A percentile compares a stretch with the other conserved stretches of the same genome.
Conservation (phyloP, 2,329 filamentous ascomycete genomes). For the Aureobasidium sp. region DNA sequence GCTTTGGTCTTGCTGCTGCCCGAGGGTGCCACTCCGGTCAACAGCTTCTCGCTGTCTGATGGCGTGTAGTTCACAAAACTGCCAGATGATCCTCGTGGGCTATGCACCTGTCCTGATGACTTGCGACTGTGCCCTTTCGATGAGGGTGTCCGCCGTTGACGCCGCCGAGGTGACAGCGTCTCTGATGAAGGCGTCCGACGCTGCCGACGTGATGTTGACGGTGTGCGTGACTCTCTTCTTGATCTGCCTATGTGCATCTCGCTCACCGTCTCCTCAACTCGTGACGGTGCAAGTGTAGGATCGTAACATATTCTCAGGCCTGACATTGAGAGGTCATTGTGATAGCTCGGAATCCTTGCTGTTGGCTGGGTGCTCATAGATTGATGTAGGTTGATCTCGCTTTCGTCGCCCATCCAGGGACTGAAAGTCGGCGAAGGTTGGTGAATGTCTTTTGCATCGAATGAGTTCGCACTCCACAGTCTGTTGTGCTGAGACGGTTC, state of each 20-base stretch:
- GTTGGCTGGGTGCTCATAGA: neutral
- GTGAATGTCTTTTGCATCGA: neutral
- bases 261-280: neutral
- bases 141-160: constrained; percentile 20
- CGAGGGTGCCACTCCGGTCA: constrained; percentile 85
- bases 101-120: constrained; percentile 2
- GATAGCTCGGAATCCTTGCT: neutral
- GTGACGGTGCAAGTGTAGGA: constrained; percentile 22
- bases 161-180: constrained; percentile 24
- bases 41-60: constrained; percentile 66
- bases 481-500: neutral
- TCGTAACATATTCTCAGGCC: constrained; percentile 31
- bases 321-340: constrained; percentile 16
- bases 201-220: constrained; percentile 19
- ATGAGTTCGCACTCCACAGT: constrained; percentile 11
- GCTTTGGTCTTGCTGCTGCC: constrained; percentile 92
- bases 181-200: constrained; percentile 21
- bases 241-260: constrained; percentile 17
- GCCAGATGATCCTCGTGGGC: constrained; percentile 27
- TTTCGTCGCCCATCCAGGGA: constrained; percentile 9
- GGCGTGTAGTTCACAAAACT: constrained; percentile 90
- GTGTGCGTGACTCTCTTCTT: constrained; percentile 19
- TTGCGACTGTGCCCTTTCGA: constrained; percentile 5
- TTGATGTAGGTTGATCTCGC: neutral
- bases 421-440: constrained; percentile 10